Conservation (phyloP, 1,139 yeast genomes). For the Suhomyces coccinellae region DNA sequence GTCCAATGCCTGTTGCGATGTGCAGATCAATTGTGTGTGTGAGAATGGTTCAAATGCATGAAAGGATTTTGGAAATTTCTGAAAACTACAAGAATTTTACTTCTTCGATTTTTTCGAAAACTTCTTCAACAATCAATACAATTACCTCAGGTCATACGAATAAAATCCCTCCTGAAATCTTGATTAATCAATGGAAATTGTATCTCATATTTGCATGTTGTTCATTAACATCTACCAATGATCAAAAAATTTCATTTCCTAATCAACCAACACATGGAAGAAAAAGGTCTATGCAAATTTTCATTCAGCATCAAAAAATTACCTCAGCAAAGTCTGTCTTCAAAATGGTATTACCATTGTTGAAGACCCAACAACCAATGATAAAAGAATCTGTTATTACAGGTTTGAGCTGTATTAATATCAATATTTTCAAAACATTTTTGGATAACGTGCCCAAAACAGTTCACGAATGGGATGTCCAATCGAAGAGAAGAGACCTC, state of each 20-base stretch:
- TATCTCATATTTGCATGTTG: conserved; percentile 90
- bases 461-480: conserved; percentile 58
- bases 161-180: conserved; percentile 61
- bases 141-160: conserved; percentile 32
- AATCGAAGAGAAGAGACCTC: conserved; percentile 33
- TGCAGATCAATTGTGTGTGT: conserved; percentile 93
- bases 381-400: conserved; percentile 83
- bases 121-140: conserved; percentile 31
- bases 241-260: conserved; percentile 72
- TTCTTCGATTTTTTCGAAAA: conserved; percentile 38
- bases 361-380: conserved; percentile 68
- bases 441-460: conserved; percentile 74
- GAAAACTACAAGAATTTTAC: conserved; percentile 48
- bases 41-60: conserved; percentile 86
- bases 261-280: conserved; percentile 59
- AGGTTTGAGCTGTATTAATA: conserved; percentile 86
- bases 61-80: conserved; percentile 65
- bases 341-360: conserved; percentile 79
- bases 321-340: conserved; percentile 92
- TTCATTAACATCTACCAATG: conserved; percentile 85
- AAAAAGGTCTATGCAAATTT: conserved; percentile 73
- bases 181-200: conserved; percentile 86
- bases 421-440: conserved; percentile 81
- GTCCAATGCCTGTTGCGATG: conserved; percentile 92
- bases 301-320: conserved; percentile 86